Conservation (phyloP, 805 yeast genomes). For the Cyberlindnera veronae region DNA sequence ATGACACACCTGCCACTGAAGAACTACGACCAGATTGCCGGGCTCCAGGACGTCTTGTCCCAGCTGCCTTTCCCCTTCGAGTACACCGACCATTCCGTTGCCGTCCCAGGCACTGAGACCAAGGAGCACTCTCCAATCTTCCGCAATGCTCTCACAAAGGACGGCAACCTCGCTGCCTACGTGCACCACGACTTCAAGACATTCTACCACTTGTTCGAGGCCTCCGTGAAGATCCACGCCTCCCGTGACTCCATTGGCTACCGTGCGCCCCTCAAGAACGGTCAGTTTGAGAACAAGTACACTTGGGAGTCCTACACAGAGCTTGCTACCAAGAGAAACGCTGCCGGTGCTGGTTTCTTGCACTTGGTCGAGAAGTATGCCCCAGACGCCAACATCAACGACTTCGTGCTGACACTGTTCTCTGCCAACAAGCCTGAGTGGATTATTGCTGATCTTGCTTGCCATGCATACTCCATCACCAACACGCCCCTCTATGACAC, state of each 20-base stretch:
- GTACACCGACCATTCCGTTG: constrained; percentile 19
- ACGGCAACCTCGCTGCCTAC: constrained; percentile 31
- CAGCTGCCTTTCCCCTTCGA: constrained; percentile 19
- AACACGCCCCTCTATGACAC: constrained; percentile 56
- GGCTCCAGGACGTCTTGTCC: constrained; percentile 17
- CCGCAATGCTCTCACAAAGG: constrained; percentile 37
- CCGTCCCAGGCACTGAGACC: constrained; percentile 24
- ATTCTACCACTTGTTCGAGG: constrained; percentile 41
- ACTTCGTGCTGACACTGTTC: constrained; percentile 53
- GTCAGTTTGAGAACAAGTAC: constrained; percentile 39
- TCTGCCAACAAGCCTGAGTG: constrained; percentile 64
- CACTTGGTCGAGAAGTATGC: constrained; percentile 39
- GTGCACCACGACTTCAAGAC: constrained; percentile 46
- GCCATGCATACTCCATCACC: constrained; percentile 53
- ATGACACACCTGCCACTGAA: constrained; percentile 13
- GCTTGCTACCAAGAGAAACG: constrained; percentile 40
- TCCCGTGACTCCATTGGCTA: constrained; percentile 44
- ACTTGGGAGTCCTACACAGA: constrained; percentile 40
- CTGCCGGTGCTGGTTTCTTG: constrained; percentile 55
- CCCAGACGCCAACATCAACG: constrained; percentile 28
- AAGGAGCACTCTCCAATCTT: constrained; percentile 51
- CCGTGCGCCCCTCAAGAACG: constrained; percentile 33
- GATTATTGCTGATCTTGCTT: constrained; percentile 67
- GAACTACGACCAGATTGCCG: constrained; percentile 1
- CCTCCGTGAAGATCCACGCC: constrained; percentile 36